Conservation (phyloP, 306 rosid species). For the Elaeagnus macrophylla region DNA sequence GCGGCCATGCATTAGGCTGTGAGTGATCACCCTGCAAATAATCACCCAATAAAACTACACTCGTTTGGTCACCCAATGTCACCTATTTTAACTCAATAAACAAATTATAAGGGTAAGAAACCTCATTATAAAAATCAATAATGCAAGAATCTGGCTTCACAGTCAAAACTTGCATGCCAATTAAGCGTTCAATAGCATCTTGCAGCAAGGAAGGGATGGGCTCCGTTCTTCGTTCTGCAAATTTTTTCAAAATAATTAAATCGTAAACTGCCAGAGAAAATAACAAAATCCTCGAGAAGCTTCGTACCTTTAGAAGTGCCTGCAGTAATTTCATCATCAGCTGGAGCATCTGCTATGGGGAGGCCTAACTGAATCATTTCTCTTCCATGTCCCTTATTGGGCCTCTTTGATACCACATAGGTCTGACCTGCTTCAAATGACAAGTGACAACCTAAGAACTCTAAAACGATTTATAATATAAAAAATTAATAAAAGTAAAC, state of each 20-base stretch:
- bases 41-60: conserved; percentile 22
- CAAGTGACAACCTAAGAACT: not conserved
- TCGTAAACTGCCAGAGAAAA: conserved; percentile 1
- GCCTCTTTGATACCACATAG: conserved; percentile 55
- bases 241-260: conserved; percentile 17
- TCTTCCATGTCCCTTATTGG: conserved; percentile 77
- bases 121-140: conserved; percentile 87
- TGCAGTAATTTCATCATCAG: conserved; percentile 44
- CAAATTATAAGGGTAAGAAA: conserved; percentile 15
- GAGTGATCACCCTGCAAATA: conserved; percentile 83
- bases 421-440: conserved; percentile 46
- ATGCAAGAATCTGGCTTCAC: conserved; percentile 90
- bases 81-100: not conserved
- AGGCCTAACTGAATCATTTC: conserved; percentile 73
- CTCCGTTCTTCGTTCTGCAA: conserved; percentile 71
- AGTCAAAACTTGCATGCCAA: conserved; percentile 42
- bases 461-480: too few relatives aligned
- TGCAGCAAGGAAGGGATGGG: conserved; percentile 69
- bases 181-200: conserved; percentile 60
- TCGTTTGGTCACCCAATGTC: conserved; percentile 14
- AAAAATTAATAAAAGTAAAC: too few relatives aligned
- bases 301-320: conserved; percentile 60
- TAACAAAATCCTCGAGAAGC: not conserved
- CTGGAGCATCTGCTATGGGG: conserved; percentile 58
- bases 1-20: conserved; percentile 66